phyloP scores from a whole-genome alignment of 2,329 filamentous ascomycete species.

The Epichloe sp. region DNA sequence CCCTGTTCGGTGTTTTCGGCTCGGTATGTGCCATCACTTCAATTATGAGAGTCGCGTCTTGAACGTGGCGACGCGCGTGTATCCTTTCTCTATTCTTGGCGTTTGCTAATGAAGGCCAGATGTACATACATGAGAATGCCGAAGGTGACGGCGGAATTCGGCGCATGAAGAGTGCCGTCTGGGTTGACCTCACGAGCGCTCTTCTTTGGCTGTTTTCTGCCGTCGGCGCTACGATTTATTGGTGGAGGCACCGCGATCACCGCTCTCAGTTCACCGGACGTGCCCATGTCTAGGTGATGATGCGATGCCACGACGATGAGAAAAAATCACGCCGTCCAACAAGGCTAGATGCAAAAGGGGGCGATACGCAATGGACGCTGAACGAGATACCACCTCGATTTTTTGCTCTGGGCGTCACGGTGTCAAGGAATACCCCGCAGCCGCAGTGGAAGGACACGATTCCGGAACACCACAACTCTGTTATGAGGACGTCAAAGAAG shows the following conservation, averaged over 20 bases:
- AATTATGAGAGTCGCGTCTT: not conserved
- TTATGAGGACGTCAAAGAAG: not conserved
- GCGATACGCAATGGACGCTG: not conserved
- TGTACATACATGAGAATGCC: constrained; percentile 61
- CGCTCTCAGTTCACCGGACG: constrained; percentile 46
- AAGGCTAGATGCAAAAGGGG: not conserved
- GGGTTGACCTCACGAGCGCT: constrained; percentile 65
- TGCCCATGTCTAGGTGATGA: constrained; percentile 32
- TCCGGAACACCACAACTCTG: not conserved
- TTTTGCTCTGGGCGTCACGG: constrained; percentile 3
- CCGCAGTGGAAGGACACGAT: not conserved
- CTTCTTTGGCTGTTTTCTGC: constrained; percentile 62
- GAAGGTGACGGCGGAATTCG: constrained; percentile 49
- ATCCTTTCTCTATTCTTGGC: no score
- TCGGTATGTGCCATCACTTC: constrained; percentile 27
- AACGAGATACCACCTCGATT: not conserved
- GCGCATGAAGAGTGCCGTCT: constrained; percentile 79
- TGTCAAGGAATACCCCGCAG: not conserved
- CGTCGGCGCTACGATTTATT: constrained; percentile 41
- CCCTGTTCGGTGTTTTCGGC: constrained; percentile 73
- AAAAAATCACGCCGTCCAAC: not conserved
- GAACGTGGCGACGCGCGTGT: not conserved
- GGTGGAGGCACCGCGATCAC: constrained; percentile 40
- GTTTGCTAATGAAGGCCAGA: constrained; percentile 15
- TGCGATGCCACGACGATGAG: constrained; percentile 1